Evolutionary conservation across 2,329 filamentous ascomycete genomes (phyloP), one percentile per base, ranked within the genome.

Genomic region (Diaporthe sp.): DNA sequence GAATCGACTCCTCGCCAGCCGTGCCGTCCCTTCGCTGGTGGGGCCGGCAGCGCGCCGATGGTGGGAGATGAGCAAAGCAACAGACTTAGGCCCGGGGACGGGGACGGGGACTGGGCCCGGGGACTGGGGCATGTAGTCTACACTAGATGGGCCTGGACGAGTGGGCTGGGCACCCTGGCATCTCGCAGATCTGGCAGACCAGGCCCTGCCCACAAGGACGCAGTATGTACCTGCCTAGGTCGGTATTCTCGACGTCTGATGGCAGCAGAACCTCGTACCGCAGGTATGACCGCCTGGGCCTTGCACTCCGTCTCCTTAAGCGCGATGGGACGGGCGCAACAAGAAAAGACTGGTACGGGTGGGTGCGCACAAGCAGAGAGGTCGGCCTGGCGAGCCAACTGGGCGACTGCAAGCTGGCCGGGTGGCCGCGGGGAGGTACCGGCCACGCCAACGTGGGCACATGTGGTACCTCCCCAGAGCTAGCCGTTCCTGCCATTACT

Each of bases 121-220:
- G 60, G 39, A 46, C 25, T 46, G 60, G 60, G 60, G n/a, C 39
- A 8, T 31, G 37, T 13, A 31, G 31, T 31, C 31, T 31, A 31
- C 31, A 31, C 31, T 31, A 46, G 25, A 62, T 62, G 39, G 60
- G 61, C 42, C 61, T 49, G 42, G 25, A 65, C n/a, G 19, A n/a
- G 61, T 67, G 65, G 65, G 65, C 65, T 51, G 46, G 46, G 44
- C 46, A 68, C 44, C 65, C 65, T 68, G 46, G 65, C 65, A 53
- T 68, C 46, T 68, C 46, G 62, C 62, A 68, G 62, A 68, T 68
- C 62, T 68, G 62, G 62, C 46, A 68, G 62, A 37, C 46, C 65
- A 53, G 46, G 46, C 62, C 62, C 31, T 53, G 62, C 22, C 31
- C 28, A 10, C 28, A 37, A 51, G 37, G 28, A 53, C 31, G 62